Evolutionary conservation across 164 flowering plant species (phyloP).

Genomic region (Amborella trichopoda): DNA sequence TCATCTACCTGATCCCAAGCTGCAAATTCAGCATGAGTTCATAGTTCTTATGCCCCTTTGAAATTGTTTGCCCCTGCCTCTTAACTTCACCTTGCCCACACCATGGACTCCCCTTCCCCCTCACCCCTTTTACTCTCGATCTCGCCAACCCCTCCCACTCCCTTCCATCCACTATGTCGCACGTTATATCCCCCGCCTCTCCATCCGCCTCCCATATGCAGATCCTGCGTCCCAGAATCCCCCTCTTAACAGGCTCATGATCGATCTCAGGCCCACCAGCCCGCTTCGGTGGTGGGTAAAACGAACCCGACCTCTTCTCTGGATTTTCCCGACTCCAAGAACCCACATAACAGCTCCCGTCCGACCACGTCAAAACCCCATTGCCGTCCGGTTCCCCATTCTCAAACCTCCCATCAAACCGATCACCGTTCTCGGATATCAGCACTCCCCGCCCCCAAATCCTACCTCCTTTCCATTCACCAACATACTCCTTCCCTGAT

Average conservation of each 20-base stretch:
- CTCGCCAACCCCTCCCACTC: conserved; percentile 41
- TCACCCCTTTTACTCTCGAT: too few relatives aligned
- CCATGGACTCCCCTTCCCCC: conserved; percentile 15
- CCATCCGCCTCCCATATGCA: conserved; percentile 86
- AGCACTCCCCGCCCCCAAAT: conserved; percentile 48
- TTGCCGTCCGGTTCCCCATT: conserved; percentile 36
- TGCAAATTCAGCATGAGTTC: conserved; percentile 19
- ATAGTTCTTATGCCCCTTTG: conserved; percentile 21
- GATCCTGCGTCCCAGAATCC: conserved; percentile 28
- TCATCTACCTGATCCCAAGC: conserved; percentile 20
- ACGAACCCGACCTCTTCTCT: conserved; percentile 25
- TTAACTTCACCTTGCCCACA: conserved; percentile 36
- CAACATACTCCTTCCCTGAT: conserved; percentile 58
- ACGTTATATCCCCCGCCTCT: conserved; percentile 72
- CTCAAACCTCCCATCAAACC: conserved; percentile 56
- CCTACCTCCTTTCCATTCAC: conserved; percentile 59
- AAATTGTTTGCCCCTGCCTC: conserved; percentile 27
- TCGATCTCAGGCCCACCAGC: conserved; percentile 1
- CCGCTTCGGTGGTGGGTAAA: too few relatives aligned
- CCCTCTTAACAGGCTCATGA: conserved; percentile 27
- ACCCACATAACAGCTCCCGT: conserved; percentile 32
- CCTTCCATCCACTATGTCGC: conserved; percentile 59
- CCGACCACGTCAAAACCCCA: conserved; percentile 21
- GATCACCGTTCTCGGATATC: conserved; percentile 46
- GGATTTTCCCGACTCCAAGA: conserved; percentile 18